These are phyloP conservation scores for Saccharomyces hybrid DNA, from an alignment of 1,139 yeast species.

Conservation along the genomic window DNA sequence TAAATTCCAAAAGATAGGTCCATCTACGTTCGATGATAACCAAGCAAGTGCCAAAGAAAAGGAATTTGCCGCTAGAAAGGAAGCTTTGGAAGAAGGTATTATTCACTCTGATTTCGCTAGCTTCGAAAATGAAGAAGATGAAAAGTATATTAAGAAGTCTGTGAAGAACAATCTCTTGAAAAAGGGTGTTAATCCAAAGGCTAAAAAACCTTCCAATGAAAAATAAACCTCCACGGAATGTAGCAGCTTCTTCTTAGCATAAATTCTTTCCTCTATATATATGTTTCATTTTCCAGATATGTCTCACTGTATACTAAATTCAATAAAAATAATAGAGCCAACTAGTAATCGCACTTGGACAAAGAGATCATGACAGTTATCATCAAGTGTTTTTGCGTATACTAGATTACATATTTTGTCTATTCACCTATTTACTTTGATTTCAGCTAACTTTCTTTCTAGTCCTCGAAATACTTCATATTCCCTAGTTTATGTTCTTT, in stretches of 20 bases:
- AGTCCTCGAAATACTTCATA: slow-evolving; percentile 21
- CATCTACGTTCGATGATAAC: slow-evolving; percentile 75
- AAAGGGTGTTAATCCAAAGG: slow-evolving; percentile 72
- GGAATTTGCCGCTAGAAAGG: slow-evolving; percentile 72
- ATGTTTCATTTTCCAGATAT: not conserved
- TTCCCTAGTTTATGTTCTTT: slow-evolving; percentile 84
- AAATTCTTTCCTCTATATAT: not conserved
- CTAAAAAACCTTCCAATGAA: slow-evolving; percentile 26
- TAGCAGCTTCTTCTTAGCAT: not conserved
- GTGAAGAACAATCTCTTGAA: slow-evolving; percentile 65
- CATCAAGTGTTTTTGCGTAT: not conserved
- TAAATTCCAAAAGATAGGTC: slow-evolving; percentile 83
- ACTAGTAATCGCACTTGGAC: not conserved
- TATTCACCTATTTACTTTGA: not conserved
- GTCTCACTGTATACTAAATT: not conserved
- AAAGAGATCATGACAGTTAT: not conserved
- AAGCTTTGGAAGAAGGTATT: slow-evolving; percentile 64
- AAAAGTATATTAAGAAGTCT: slow-evolving; percentile 63
- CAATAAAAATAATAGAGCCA: not conserved
- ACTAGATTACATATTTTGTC: not conserved
- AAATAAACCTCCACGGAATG: slow-evolving; percentile 8
- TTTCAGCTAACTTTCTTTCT: slow-evolving; percentile 4
- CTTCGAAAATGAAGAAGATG: slow-evolving; percentile 73
- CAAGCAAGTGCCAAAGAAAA: slow-evolving; percentile 88
- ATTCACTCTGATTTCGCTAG: slow-evolving; percentile 80